Evolutionary conservation across 805 yeast species (phyloP).

Genomic region (Ogataea kodamae): DNA sequence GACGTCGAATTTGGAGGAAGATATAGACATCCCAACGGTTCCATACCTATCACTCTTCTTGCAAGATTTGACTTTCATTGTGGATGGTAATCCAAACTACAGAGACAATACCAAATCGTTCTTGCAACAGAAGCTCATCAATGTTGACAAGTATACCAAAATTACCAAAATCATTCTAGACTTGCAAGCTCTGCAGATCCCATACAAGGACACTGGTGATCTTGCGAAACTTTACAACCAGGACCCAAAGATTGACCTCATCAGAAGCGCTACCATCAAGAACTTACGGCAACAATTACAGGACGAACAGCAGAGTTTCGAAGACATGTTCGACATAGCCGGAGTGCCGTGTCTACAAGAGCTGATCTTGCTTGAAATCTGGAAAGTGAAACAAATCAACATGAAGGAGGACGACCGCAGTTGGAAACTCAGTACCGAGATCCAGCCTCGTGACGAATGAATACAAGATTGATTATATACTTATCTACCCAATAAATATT

Average conservation of each 20-base stretch:
- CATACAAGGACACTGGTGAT: constrained; percentile 41
- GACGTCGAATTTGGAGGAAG: constrained; percentile 40
- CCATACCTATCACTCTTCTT: constrained; percentile 73
- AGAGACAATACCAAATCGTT: constrained; percentile 51
- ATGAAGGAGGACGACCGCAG: constrained; percentile 62
- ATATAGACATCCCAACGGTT: constrained; percentile 57
- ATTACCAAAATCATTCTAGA: constrained; percentile 64
- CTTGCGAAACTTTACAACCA: constrained; percentile 27
- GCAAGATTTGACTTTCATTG: constrained; percentile 77
- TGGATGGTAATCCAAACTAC: constrained; percentile 74
- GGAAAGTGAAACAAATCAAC: constrained; percentile 65
- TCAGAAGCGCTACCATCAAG: constrained; percentile 30
- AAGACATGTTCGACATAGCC: constrained; percentile 38
- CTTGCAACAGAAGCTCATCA: constrained; percentile 57
- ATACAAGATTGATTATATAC: neutral
- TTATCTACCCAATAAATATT: neutral
- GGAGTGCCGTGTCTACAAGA: constrained; percentile 47
- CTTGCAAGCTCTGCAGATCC: constrained; percentile 64
- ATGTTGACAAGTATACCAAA: constrained; percentile 70
- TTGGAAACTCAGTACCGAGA: constrained; percentile 64
- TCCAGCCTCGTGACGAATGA: constrained; percentile 48
- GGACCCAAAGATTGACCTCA: constrained; percentile 22
- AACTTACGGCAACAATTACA: constrained; percentile 22
- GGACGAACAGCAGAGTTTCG: constrained; percentile 16
- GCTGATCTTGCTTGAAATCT: constrained; percentile 60